These are phyloP conservation scores for Knoxia roxburghii DNA, from an alignment of 257 asterid species.

Conservation along the genomic window DNA sequence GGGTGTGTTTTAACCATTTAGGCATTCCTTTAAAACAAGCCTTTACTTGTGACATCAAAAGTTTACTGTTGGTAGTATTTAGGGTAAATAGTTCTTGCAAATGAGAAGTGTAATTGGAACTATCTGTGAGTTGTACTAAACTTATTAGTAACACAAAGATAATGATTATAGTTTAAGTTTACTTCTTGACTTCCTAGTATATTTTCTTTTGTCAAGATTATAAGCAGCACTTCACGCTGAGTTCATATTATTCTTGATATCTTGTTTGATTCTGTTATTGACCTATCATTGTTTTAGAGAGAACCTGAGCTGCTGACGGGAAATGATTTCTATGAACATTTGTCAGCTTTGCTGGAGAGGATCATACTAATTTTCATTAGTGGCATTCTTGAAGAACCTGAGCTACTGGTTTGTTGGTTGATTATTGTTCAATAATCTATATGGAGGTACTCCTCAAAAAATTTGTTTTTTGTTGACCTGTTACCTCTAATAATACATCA, in stretches of 20 bases:
- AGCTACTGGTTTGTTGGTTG: slow-evolving; percentile 64
- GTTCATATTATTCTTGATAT: not conserved
- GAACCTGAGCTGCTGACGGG: slow-evolving; percentile 88
- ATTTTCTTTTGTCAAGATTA: not conserved
- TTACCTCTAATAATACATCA: no score
- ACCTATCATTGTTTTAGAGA: slow-evolving; percentile 47
- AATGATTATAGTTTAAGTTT: not conserved
- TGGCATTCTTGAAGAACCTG: slow-evolving; percentile 89
- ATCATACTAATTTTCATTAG: slow-evolving; percentile 81
- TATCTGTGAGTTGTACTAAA: not conserved
- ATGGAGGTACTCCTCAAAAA: no score
- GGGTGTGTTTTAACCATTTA: not conserved
- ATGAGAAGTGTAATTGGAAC: not conserved
- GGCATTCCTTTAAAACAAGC: not conserved
- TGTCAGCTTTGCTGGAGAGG: slow-evolving; percentile 96
- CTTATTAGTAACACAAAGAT: not conserved
- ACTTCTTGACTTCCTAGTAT: not conserved
- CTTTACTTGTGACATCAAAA: not conserved
- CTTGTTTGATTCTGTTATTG: slow-evolving; percentile 9
- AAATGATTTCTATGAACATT: slow-evolving; percentile 92
- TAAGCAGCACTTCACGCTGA: not conserved
- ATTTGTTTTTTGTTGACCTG: no score
- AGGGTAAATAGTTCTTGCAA: not conserved
- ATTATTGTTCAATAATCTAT: not conserved
- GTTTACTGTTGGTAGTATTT: not conserved